Evolutionary conservation across 495 filamentous ascomycete species (phyloP).

Genomic region (Hypoxylon perforatum): DNA sequence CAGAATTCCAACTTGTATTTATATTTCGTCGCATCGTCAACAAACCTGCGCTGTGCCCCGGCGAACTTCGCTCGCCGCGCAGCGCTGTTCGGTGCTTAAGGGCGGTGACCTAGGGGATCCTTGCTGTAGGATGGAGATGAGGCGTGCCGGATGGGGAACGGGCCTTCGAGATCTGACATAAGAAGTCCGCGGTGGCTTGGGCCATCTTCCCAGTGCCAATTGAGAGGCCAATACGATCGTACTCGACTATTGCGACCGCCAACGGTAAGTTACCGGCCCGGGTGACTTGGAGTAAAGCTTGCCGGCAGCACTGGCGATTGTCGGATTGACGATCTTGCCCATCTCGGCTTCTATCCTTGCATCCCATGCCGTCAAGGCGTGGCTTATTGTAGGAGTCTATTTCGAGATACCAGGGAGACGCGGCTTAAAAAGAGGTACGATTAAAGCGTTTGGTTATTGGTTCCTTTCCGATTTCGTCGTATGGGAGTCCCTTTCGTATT

Average conservation of each 20-base stretch:
- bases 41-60: constrained; percentile 4
- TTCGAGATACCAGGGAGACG: too few relatives aligned
- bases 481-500: too few relatives aligned
- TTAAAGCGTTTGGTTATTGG: too few relatives aligned
- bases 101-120: not conserved
- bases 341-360: constrained; percentile 7
- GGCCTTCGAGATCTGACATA: constrained; percentile 9
- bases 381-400: not conserved
- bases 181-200: not conserved
- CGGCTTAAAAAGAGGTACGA: too few relatives aligned
- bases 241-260: constrained; percentile 3
- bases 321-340: constrained; percentile 27
- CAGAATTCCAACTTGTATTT: constrained; percentile 14
- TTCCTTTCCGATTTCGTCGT: too few relatives aligned
- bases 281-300: constrained; percentile 25
- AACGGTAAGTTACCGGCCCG: constrained; percentile 20
- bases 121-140: not conserved
- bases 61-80: not conserved
- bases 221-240: not conserved
- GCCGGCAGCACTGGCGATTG: constrained; percentile 19
- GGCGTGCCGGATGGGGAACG: constrained; percentile 7
- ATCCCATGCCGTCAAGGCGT: constrained; percentile 2
- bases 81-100: not conserved
- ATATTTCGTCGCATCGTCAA: constrained; percentile 12
- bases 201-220: constrained; percentile 12